A percentile compares a stretch with the other conserved stretches of the same genome.
Evolutionary conservation across 1,139 yeast genomes (phyloP).

Genomic region (Arxiozyma telluris): DNA sequence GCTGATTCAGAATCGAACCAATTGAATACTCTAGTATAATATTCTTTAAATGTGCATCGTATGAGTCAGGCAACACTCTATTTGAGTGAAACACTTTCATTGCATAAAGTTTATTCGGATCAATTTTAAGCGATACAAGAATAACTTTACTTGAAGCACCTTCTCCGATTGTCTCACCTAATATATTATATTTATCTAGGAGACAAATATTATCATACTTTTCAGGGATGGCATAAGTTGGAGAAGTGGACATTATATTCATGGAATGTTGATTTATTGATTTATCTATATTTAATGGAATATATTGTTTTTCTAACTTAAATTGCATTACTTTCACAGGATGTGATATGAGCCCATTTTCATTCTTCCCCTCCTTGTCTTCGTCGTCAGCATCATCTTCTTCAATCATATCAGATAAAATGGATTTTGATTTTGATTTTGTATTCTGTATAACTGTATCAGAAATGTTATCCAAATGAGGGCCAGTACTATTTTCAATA

Average conservation of each 20-base stretch:
- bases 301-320: not conserved
- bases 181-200: constrained; percentile 49
- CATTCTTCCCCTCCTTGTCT: not conserved
- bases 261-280: not conserved
- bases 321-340: constrained; percentile 16
- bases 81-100: constrained; percentile 54
- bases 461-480: not conserved
- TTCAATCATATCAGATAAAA: not conserved
- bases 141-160: constrained; percentile 77
- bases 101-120: constrained; percentile 44
- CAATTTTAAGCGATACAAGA: constrained; percentile 41
- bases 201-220: constrained; percentile 7
- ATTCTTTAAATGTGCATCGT: constrained; percentile 47
- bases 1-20: constrained; percentile 53
- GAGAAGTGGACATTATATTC: not conserved
- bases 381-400: not conserved
- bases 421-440: not conserved
- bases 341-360: constrained; percentile 9
- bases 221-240: not conserved
- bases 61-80: constrained; percentile 5
- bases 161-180: constrained; percentile 53
- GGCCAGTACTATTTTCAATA: too few relatives aligned
- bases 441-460: not conserved
- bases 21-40: constrained; percentile 60
- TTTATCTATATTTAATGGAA: not conserved